Evolutionary conservation across 148 eudicot genomes (phyloP), one percentile per base, ranked within the genome.

Genomic region (Rheum nobile): DNA sequence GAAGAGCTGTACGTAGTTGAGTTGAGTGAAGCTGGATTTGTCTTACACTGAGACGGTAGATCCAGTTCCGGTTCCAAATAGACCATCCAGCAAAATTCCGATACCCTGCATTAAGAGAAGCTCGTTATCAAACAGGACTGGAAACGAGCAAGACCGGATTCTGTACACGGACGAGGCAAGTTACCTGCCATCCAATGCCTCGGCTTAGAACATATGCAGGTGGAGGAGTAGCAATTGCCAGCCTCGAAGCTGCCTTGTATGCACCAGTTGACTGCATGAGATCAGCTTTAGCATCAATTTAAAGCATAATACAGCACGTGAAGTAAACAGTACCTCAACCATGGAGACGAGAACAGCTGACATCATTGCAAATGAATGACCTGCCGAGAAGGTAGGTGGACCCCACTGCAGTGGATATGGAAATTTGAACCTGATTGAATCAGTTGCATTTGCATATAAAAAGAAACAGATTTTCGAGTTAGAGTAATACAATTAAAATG

Each of bases 321-420:
- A n/a, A n/a, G n/a, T n/a, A n/a, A n/a, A n/a, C n/a, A n/a, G n/a
- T n/a, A 96, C 99, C 97, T 96, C 99, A 72, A 90, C 84, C 96
- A 96, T 96, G 31, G 99, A 96, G 26, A 96, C 99, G 29, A 96
- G 88, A 75, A 96, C 99, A 3, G 97, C 85, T 32, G 99, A 90
- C 99, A 96, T 96, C 99, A 96, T 96, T 12, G 97, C 99, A 76
- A 96, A 84, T 16, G 83, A 81, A 82, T 92, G 97, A 22, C 99
- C 99, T 0, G 95, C 97, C 41, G 97, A 76, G 72, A 96, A 96
- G 0, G 99, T 90, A 71, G 99, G 99, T 22, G 99, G 92, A 46
- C 99, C 99, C 99, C 99, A 96, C 78, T 96, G 99, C 79, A 92
- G 79, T 19, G 97, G 99, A 77, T 96, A 96, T 12, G 99, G 99